Evolutionary conservation across 2,329 filamentous ascomycete genomes (phyloP).

Genomic region (Hypoxylon sp.): DNA sequence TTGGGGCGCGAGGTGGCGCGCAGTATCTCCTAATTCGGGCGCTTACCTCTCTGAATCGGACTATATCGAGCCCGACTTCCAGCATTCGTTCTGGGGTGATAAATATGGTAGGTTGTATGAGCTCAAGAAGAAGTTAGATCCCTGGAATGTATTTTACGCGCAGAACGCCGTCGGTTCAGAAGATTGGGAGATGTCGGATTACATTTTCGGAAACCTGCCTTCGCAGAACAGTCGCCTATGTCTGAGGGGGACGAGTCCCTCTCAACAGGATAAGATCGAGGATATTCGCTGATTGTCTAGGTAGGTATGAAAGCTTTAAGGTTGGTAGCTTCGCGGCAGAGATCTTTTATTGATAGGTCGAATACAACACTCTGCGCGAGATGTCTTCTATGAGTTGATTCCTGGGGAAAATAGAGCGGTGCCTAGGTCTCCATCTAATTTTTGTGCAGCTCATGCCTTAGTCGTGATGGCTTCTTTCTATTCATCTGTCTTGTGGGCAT

Average conservation of each 20-base stretch:
- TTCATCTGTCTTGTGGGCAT: no score
- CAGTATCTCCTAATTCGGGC: constrained; percentile 47
- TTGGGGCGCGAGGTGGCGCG: constrained; percentile 46
- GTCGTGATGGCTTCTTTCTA: no score
- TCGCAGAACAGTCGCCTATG: constrained; percentile 51
- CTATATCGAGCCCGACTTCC: constrained; percentile 56
- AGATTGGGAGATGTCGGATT: constrained; percentile 55
- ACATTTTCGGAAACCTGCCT: constrained; percentile 49
- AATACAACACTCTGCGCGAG: no score
- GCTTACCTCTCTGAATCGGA: constrained; percentile 55
- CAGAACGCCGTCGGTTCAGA: constrained; percentile 58
- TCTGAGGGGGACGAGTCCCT: constrained; percentile 39
- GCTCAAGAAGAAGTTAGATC: constrained; percentile 57
- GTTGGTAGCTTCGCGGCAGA: neutral
- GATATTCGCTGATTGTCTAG: neutral
- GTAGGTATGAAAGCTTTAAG: neutral
- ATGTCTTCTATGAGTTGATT: no score
- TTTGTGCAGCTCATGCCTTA: no score
- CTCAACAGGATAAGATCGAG: constrained; percentile 1
- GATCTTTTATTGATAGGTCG: neutral
- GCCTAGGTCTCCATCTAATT: no score
- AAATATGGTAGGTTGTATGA: constrained; percentile 55
- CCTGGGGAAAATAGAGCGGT: no score
- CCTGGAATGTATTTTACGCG: constrained; percentile 56
- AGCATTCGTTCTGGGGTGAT: constrained; percentile 56